Evolutionary conservation across 805 yeast species (phyloP), one percentile per base, ranked within the genome.

Genomic region (Candida oleophila): DNA sequence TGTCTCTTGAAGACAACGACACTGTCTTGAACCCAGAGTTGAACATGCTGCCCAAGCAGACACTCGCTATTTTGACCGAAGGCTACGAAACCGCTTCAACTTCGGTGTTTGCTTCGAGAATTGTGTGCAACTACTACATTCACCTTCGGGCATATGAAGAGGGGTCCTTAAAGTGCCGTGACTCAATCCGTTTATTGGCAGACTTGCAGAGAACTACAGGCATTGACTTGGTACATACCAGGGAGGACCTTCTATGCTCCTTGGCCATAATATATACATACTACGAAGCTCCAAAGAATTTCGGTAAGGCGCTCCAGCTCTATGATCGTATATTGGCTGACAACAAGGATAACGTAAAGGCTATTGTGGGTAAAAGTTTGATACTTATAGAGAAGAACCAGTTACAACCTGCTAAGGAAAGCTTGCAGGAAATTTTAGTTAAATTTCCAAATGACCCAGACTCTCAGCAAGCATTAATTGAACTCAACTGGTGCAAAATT

Each of bases 241-340:
- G 74, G 52, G 74, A 74, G 43, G 86, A 82, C 43, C 66, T 88
- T 19, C 71, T 85, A 7, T 75, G 89, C 33, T 73, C 80, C 20
- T 71, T 88, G 45, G 98, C 94, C 0, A 78, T 83, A 0, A 76
- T 86, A 1, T 88, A 90, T 59, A 87, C 96, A 0, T 85, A 88
- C 59, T 78, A 83, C 57, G 96, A 92, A 61, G 87, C 97, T 0
- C 99, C 98, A 9, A 89, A 89, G 63, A 87, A 92, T 64, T 89
- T 81, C 57, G 73, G 79, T 2, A 73, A 83, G 21, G 98, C 99
- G 0, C 59, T 85, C 22, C 80, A 80, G 42, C 63, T 90, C 14
- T 94, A 85, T 62, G 85, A 86, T 33, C 68, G 72, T 20, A 80
- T 90, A 2, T 69, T 89, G 21, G 52, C 50, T 15, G 56, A 55